A percentile compares a stretch with the other conserved stretches of the same genome.
These are phyloP conservation scores for Tulasnella sp. DNA, from an alignment of 768 basidiomycete species.

Conservation along the genomic window DNA sequence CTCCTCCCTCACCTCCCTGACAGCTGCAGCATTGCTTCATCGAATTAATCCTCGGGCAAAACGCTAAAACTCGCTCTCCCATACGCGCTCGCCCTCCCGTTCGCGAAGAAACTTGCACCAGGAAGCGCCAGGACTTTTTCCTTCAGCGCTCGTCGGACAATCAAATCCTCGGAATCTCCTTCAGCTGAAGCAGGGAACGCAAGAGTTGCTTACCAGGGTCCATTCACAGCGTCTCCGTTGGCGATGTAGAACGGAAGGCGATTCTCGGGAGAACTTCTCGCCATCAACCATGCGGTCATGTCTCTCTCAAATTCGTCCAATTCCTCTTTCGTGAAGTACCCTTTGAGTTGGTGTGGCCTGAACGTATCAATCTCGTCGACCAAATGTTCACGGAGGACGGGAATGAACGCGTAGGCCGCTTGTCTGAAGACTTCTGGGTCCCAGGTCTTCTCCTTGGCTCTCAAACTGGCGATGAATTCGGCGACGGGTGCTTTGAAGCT, in stretches of 20 bases:
- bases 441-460: not conserved
- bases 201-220: not conserved
- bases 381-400: not conserved
- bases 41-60: slow-evolving; percentile 25
- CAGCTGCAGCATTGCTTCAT: slow-evolving; percentile 13
- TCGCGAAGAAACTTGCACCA: slow-evolving; percentile 73
- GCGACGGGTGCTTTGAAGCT: not conserved
- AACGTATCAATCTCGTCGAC: slow-evolving; percentile 13
- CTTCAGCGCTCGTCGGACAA: slow-evolving; percentile 65
- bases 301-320: not conserved
- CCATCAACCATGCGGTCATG: not conserved
- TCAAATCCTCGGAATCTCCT: slow-evolving; percentile 64
- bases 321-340: not conserved
- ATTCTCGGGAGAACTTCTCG: not conserved
- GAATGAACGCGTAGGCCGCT: not conserved
- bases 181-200: too few species aligned
- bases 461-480: not conserved
- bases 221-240: slow-evolving; percentile 11
- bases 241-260: not conserved
- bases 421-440: not conserved
- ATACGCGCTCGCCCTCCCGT: slow-evolving; percentile 57
- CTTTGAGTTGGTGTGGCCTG: not conserved
- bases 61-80: slow-evolving; percentile 80
- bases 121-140: slow-evolving; percentile 88
- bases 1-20: too few species aligned